A percentile compares a stretch with the other conserved stretches of the same genome.
These are phyloP conservation scores for Dimargaris verticillata DNA, from an alignment of 192 early-diverging fungal species.

Conservation along the genomic window DNA sequence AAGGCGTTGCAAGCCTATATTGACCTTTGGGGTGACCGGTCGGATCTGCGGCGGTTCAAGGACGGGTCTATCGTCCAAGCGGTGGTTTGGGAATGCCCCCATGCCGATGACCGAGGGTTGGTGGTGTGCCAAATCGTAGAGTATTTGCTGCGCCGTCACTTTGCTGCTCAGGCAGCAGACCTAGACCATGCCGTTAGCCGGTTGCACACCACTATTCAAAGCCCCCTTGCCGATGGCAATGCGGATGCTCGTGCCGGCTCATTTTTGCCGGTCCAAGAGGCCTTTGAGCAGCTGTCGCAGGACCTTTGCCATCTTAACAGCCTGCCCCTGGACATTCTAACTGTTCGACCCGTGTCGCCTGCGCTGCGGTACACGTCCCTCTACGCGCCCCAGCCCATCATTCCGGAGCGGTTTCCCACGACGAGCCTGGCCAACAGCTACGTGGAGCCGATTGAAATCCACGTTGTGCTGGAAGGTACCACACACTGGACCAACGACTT, in stretches of 20 bases:
- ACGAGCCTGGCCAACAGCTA: constrained; percentile 30
- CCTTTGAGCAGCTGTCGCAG: constrained; percentile 48
- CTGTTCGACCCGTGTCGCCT: constrained; percentile 36
- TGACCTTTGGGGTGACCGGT: constrained; percentile 72
- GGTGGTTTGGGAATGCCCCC: constrained; percentile 58
- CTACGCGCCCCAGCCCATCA: constrained; percentile 52
- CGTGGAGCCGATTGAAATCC: constrained; percentile 55
- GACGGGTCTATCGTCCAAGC: constrained; percentile 82
- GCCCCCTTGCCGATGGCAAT: not conserved
- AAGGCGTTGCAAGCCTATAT: constrained; percentile 49
- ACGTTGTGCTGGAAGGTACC: constrained; percentile 71
- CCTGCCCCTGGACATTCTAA: constrained; percentile 46
- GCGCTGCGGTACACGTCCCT: constrained; percentile 58
- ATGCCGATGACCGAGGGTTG: constrained; percentile 42
- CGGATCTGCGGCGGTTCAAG: constrained; percentile 85
- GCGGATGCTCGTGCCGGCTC: not conserved
- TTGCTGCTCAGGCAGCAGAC: constrained; percentile 23
- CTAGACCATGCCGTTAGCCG: not conserved
- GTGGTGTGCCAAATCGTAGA: constrained; percentile 67
- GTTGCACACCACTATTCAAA: not conserved
- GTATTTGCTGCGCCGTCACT: constrained; percentile 61
- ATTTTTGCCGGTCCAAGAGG: constrained; percentile 48
- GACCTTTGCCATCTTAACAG: constrained; percentile 39
- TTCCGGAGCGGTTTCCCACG: constrained; percentile 18
- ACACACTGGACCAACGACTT: constrained; percentile 83